Evolutionary conservation across 495 filamentous ascomycete genomes (phyloP).

Genomic region (Penicillium salamii): DNA sequence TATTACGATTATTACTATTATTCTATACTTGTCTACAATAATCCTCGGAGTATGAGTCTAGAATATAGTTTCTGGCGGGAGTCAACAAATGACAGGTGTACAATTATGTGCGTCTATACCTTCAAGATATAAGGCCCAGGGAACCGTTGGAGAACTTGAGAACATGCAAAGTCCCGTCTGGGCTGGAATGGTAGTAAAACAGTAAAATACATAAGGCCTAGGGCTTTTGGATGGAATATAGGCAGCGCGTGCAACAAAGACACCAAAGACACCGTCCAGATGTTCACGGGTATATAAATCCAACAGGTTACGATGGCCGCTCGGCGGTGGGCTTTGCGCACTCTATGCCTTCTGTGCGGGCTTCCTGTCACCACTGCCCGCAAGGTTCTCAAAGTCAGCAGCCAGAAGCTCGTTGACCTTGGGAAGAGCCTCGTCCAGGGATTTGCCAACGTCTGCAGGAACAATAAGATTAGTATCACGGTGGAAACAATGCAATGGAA

Average conservation of each 20-base stretch:
- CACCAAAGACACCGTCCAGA: constrained; percentile 20
- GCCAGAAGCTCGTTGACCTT: constrained; percentile 59
- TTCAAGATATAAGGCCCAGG: no score
- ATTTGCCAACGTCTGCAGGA: constrained; percentile 58
- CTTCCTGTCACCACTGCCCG: constrained; percentile 51
- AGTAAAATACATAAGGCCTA: constrained; percentile 23
- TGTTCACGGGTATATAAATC: constrained; percentile 17
- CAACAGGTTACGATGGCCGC: constrained; percentile 8
- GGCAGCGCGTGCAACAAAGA: constrained; percentile 15
- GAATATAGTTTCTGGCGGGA: no score
- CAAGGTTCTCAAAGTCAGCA: constrained; percentile 59
- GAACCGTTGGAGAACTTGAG: no score
- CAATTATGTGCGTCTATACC: no score
- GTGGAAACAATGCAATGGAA: not conserved
- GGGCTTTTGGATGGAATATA: constrained; percentile 4
- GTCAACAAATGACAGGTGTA: no score
- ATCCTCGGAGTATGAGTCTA: no score
- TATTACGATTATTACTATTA: no score
- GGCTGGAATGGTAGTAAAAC: constrained; percentile 8
- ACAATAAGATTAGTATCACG: constrained; percentile 4
- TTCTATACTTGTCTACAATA: no score
- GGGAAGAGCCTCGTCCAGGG: constrained; percentile 58
- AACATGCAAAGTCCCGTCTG: constrained; percentile 3
- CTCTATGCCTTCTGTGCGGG: no score
- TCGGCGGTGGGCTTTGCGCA: no score